Evolutionary conservation across 805 yeast species (phyloP), one percentile per base, ranked within the genome.

Genomic region (Pachysolen tannophilus): DNA sequence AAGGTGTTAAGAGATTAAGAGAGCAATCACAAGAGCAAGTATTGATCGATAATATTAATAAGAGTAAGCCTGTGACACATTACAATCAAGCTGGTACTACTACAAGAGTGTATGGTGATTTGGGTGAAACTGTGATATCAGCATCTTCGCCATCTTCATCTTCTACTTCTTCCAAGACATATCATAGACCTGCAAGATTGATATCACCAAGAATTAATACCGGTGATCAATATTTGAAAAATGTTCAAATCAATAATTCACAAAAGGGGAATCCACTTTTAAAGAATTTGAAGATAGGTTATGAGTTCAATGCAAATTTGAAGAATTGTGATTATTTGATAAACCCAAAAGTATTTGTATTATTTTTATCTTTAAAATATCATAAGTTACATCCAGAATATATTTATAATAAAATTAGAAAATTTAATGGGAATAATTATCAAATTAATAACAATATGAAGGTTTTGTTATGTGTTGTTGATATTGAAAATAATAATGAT

Each of bases 301-400:
- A 61, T 71, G 72, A 76, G 45, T 76, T 52, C 61, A 78, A 69
- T 34, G 61, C 67, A 5, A 56, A 56, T 13, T 55, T 66, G 41
- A 65, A 58, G 44, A 68, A 56, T 49, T 82, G 62, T 45, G 94
- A 83, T 50, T 83, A 82, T 53, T 63, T 78, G 32, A 67, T 82
- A 11, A 76, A 71, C 38, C 61, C 77, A 20, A 56, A 69, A 52
- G 54, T 74, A 51, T 69, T 70, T 38, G 69, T 80, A 1, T 46
- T 83, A 1, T 81, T 82, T 43, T 60, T 83, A 3, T 75, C 85
- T 1, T 53, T 83, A 32, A 78, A 79, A 34, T 83, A 82, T 50
- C 86, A 81, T 49, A 82, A 81, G 52, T 58, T 83, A 26, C 81
- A 78, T 43, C 86, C 88, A 0, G 90, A 82, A 45, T 82, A 83